Percentiles rank a stretch among this genome's conserved stretches.
Conservation (phyloP, 257 asterid genomes). For the Verbena officinalis region DNA sequence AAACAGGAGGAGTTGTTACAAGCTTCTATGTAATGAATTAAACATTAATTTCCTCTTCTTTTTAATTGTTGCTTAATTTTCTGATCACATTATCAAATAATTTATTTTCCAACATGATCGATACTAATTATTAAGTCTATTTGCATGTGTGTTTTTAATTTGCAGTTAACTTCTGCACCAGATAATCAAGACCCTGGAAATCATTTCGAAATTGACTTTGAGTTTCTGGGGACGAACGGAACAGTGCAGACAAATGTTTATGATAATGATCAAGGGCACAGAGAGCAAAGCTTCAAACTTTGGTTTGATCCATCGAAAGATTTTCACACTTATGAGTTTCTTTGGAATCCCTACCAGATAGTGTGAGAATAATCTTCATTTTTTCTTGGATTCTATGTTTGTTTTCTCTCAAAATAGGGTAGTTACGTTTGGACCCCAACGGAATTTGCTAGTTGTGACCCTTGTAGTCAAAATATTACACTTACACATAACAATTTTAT, state of each 20-base stretch:
- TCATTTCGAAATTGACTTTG: constrained; percentile 60
- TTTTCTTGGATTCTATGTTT: not conserved
- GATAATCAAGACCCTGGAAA: constrained; percentile 25
- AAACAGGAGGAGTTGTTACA: constrained; percentile 49
- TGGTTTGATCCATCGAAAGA: constrained; percentile 63
- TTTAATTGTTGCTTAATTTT: not conserved
- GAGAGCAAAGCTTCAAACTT: constrained; percentile 56
- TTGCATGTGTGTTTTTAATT: not conserved
- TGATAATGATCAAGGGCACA: constrained; percentile 40
- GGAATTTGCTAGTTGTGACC: too few relatives aligned
- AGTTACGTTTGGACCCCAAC: too few relatives aligned
- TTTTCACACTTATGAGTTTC: constrained; percentile 53
- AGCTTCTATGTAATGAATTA: constrained; percentile 44
- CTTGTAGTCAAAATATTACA: too few relatives aligned
- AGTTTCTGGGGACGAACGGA: constrained; percentile 54
- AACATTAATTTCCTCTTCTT: too few relatives aligned
- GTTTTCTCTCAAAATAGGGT: not conserved
- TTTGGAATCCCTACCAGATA: constrained; percentile 55
- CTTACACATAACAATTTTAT: too few relatives aligned
- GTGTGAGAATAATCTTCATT: constrained; percentile 36
- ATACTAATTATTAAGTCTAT: too few relatives aligned
- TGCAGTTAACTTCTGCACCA: constrained; percentile 43
- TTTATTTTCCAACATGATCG: not conserved
- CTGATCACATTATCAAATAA: not conserved
- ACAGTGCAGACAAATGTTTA: constrained; percentile 58